A percentile compares a stretch with the other conserved stretches of the same genome.
These are phyloP conservation scores for Posidonia oceanica DNA, from an alignment of 116 monocot species.

Conservation along the genomic window DNA sequence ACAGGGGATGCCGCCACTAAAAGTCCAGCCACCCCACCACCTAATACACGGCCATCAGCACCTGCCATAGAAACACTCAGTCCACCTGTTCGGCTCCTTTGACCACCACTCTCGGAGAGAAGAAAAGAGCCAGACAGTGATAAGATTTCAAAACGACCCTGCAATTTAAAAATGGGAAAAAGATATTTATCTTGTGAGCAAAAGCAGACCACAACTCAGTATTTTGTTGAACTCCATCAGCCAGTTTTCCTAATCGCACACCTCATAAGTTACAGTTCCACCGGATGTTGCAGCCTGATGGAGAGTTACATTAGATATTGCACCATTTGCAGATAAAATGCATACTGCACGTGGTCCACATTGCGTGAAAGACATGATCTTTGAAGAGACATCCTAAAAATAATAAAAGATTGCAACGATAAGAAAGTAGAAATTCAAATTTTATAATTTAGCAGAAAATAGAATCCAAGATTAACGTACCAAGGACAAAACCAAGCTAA, in stretches of 20 bases:
- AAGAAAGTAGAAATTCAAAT: too few species aligned
- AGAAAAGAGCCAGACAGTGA: constrained; percentile 69
- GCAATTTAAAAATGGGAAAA: background rate
- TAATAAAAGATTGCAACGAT: background rate
- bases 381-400: constrained; percentile 85
- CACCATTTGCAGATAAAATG: constrained; percentile 90
- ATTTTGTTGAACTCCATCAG: too few species aligned
- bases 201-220: too few species aligned
- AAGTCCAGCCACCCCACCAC: constrained; percentile 71
- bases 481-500: background rate
- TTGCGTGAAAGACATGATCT: constrained; percentile 93
- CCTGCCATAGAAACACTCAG: constrained; percentile 61
- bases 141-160: constrained; percentile 78
- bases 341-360: constrained; percentile 87
- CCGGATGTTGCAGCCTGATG: constrained; percentile 90
- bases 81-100: constrained; percentile 66
- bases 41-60: constrained; percentile 79
- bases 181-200: too few species aligned
- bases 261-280: constrained; percentile 98
- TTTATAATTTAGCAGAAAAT: too few species aligned
- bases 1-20: constrained; percentile 69
- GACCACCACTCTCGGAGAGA: constrained; percentile 55
- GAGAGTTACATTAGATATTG: constrained; percentile 97
- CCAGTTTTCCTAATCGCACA: constrained; percentile 6
- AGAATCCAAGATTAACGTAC: background rate